These are phyloP conservation scores for Fonsecaea pedrosoi DNA, from an alignment of 2,329 filamentous ascomycete genomes.

Conservation along the genomic window DNA sequence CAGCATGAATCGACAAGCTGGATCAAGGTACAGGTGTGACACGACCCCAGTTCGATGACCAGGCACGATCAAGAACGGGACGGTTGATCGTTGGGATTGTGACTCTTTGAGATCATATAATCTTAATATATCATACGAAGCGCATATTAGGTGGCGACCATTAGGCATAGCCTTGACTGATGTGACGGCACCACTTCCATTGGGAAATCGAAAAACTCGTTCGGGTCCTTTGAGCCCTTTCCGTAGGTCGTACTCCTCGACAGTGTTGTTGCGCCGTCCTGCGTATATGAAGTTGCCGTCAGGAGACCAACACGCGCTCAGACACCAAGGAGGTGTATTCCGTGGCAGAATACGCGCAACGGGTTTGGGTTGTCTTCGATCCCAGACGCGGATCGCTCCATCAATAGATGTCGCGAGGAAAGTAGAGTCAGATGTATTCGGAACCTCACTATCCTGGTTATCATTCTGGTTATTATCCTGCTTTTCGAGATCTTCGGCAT, in stretches of 20 bases:
- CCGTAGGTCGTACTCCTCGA: slow-evolving; percentile 91
- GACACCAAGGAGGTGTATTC: slow-evolving; percentile 91
- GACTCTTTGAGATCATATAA: slow-evolving; percentile 82
- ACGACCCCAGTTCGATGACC: slow-evolving; percentile 89
- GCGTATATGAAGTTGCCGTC: slow-evolving; percentile 96
- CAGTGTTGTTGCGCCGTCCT: slow-evolving; percentile 85
- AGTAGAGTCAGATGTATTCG: slow-evolving; percentile 70
- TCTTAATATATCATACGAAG: slow-evolving; percentile 89
- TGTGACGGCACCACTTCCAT: slow-evolving; percentile 86
- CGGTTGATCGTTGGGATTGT: slow-evolving; percentile 73
- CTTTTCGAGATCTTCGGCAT: slow-evolving; percentile 50
- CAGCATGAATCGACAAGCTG: slow-evolving; percentile 87
- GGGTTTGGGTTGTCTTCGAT: slow-evolving; percentile 71
- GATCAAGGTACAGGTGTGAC: slow-evolving; percentile 83
- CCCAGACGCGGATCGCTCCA: slow-evolving; percentile 57
- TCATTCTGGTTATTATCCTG: slow-evolving; percentile 53
- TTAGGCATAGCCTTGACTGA: slow-evolving; percentile 91
- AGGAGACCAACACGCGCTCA: slow-evolving; percentile 94
- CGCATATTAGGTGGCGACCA: slow-evolving; percentile 82
- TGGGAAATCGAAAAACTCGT: slow-evolving; percentile 83
- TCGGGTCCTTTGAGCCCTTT: slow-evolving; percentile 77
- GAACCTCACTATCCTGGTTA: slow-evolving; percentile 53
- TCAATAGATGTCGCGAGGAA: slow-evolving; percentile 77
- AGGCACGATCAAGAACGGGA: slow-evolving; percentile 95
- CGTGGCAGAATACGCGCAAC: slow-evolving; percentile 79